Evolutionary conservation across 805 yeast genomes (phyloP).

Genomic region (Saccharomycopsis microspora): DNA sequence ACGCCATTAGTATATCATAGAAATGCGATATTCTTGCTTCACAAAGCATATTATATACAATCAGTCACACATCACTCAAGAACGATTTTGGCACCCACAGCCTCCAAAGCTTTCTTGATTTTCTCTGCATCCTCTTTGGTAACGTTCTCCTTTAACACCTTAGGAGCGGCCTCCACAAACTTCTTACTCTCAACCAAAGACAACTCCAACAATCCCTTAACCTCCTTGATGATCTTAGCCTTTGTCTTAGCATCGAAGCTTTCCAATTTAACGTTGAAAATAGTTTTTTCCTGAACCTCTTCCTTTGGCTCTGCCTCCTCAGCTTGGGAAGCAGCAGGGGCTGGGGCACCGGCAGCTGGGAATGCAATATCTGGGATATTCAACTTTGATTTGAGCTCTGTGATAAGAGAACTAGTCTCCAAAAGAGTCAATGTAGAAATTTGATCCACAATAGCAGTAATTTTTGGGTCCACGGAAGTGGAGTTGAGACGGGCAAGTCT

Average conservation of each 20-base stretch:
- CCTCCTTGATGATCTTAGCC: slow-evolving; percentile 97
- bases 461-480: slow-evolving; percentile 75
- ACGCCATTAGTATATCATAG: not conserved
- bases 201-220: slow-evolving; percentile 80
- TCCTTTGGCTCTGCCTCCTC: slow-evolving; percentile 68
- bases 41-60: not conserved
- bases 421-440: slow-evolving; percentile 83
- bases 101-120: slow-evolving; percentile 87
- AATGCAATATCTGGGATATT: slow-evolving; percentile 90
- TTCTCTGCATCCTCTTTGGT: slow-evolving; percentile 97
- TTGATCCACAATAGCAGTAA: slow-evolving; percentile 76
- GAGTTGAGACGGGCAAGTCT: slow-evolving; percentile 18
- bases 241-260: slow-evolving; percentile 89
- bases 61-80: slow-evolving; percentile 55
- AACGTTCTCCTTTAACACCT: slow-evolving; percentile 86
- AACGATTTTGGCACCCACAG: slow-evolving; percentile 84
- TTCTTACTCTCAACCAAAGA: slow-evolving; percentile 95
- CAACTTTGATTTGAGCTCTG: slow-evolving; percentile 68
- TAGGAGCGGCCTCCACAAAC: slow-evolving; percentile 96
- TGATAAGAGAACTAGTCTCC: slow-evolving; percentile 82
- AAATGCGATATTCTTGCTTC: not conserved
- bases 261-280: slow-evolving; percentile 85
- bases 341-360: slow-evolving; percentile 41
- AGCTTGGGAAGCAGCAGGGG: slow-evolving; percentile 39
- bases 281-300: slow-evolving; percentile 81